A percentile compares a stretch with the other conserved stretches of the same genome.
These are phyloP conservation scores for Pseudonectria buxi DNA, from an alignment of 2,329 filamentous ascomycete species.

Conservation along the genomic window DNA sequence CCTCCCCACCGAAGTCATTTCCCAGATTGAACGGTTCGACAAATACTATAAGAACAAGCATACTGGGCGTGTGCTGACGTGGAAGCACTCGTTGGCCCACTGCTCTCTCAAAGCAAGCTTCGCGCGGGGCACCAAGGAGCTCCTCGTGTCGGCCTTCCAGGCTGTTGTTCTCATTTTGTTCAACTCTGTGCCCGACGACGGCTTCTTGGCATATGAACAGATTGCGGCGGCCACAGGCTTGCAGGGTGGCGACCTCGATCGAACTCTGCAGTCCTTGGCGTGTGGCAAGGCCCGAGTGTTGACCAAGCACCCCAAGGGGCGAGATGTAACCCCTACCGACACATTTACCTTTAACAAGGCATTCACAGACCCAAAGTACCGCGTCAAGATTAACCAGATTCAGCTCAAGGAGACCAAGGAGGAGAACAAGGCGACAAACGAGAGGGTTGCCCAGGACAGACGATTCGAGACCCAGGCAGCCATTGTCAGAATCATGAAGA, in stretches of 20 bases:
- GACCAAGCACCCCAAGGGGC: slow-evolving; percentile 75
- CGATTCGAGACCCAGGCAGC: slow-evolving; percentile 97
- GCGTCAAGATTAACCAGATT: slow-evolving; percentile 98
- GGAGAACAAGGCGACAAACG: slow-evolving; percentile 90
- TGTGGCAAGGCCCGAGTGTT: slow-evolving; percentile 84
- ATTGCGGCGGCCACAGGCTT: slow-evolving; percentile 71
- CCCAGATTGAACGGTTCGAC: slow-evolving; percentile 77
- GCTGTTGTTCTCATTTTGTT: slow-evolving; percentile 86
- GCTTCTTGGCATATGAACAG: slow-evolving; percentile 65
- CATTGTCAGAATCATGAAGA: slow-evolving; percentile 96
- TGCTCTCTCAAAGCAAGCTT: slow-evolving; percentile 80
- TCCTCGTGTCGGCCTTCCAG: slow-evolving; percentile 87
- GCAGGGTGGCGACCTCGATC: slow-evolving; percentile 69
- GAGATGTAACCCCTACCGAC: slow-evolving; percentile 71
- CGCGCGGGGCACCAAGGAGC: slow-evolving; percentile 72
- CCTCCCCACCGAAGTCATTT: slow-evolving; percentile 67
- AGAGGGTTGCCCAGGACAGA: slow-evolving; percentile 79
- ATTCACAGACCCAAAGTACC: slow-evolving; percentile 76
- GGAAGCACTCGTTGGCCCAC: slow-evolving; percentile 91
- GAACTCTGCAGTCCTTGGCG: slow-evolving; percentile 90
- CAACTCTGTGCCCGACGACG: slow-evolving; percentile 58
- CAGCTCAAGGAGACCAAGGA: slow-evolving; percentile 93
- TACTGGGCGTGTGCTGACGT: slow-evolving; percentile 75
- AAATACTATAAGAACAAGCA: slow-evolving; percentile 84
- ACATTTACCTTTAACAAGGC: slow-evolving; percentile 73